Evolutionary conservation across 1,284 basidiomycete genomes (phyloP).

Genomic region (Schizophyllum amplum): DNA sequence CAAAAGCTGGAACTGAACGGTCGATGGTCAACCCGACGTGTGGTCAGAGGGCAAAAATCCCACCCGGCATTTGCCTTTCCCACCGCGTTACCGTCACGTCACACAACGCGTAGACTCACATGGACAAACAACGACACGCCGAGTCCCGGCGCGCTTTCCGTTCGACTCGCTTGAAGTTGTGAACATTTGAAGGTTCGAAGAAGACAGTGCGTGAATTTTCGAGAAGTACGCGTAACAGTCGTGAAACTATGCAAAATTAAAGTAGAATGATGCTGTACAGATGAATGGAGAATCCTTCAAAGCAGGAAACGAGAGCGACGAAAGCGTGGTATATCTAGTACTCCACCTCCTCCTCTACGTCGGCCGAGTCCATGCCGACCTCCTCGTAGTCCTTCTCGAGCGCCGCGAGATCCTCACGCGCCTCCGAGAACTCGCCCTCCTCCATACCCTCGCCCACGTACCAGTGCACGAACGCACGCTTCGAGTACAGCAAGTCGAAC

Average conservation of each 20-base stretch:
- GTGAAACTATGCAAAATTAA: not conserved
- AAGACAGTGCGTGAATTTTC: not conserved
- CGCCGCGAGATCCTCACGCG: constrained; percentile 93
- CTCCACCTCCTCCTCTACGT: constrained; percentile 56
- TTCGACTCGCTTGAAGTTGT: no score
- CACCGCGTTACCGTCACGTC: not conserved
- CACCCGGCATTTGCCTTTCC: not conserved
- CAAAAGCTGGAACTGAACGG: not conserved
- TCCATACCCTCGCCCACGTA: constrained; percentile 99
- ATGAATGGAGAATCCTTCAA: not conserved
- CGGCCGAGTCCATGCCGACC: constrained; percentile 87
- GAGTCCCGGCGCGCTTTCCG: no score
- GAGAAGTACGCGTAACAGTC: not conserved
- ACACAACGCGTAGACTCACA: no score
- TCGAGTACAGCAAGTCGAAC: constrained; percentile 90
- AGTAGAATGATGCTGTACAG: not conserved
- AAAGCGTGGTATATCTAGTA: not conserved
- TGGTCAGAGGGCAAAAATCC: not conserved
- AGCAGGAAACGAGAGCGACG: not conserved
- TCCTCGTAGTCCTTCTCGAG: constrained; percentile 97
- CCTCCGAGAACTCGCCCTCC: constrained; percentile 97
- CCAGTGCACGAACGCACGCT: constrained; percentile 90
- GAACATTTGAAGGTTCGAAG: not conserved
- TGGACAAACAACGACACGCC: no score
- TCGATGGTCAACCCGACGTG: not conserved